These are phyloP conservation scores for Suhomyces terraborum DNA, from an alignment of 1,139 yeast genomes.

Conservation along the genomic window DNA sequence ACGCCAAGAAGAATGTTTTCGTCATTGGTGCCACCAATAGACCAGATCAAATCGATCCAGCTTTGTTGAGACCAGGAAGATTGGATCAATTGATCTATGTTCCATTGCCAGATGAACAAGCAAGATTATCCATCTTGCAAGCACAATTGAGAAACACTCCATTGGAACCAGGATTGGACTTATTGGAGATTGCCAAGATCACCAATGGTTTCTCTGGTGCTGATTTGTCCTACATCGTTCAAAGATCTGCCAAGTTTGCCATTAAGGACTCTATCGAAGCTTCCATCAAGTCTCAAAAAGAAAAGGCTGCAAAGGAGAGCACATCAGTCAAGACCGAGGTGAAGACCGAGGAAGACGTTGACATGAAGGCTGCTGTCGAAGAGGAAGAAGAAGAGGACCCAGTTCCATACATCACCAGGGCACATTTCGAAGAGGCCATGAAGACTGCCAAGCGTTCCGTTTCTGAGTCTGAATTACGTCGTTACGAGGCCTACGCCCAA, in stretches of 20 bases:
- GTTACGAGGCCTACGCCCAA: constrained; percentile 98
- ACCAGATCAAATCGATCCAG: constrained; percentile 99
- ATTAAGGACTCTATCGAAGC: constrained; percentile 98
- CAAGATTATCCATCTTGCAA: constrained; percentile 86
- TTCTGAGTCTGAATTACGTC: constrained; percentile 94
- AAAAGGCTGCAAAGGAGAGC: constrained; percentile 43
- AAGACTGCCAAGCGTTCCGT: constrained; percentile 98
- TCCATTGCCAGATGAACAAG: constrained; percentile 94
- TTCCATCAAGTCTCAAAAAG: constrained; percentile 54
- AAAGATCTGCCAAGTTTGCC: constrained; percentile 98
- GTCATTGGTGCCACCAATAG: constrained; percentile 99
- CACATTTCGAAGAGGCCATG: constrained; percentile 98
- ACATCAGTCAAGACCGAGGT: constrained; percentile 19
- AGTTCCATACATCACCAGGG: constrained; percentile 91
- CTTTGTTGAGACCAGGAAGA: constrained; percentile 98
- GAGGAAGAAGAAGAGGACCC: constrained; percentile 67
- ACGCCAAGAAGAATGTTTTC: constrained; percentile 96
- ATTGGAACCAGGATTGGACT: constrained; percentile 92
- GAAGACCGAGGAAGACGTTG: constrained; percentile 61
- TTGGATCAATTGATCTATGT: constrained; percentile 97
- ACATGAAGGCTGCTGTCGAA: constrained; percentile 51
- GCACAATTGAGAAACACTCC: constrained; percentile 99
- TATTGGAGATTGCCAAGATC: constrained; percentile 84
- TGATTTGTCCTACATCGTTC: constrained; percentile 94
- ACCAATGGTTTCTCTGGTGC: constrained; percentile 99